Conservation (phyloP, 768 basidiomycete species). For the Lentinula boryana region DNA sequence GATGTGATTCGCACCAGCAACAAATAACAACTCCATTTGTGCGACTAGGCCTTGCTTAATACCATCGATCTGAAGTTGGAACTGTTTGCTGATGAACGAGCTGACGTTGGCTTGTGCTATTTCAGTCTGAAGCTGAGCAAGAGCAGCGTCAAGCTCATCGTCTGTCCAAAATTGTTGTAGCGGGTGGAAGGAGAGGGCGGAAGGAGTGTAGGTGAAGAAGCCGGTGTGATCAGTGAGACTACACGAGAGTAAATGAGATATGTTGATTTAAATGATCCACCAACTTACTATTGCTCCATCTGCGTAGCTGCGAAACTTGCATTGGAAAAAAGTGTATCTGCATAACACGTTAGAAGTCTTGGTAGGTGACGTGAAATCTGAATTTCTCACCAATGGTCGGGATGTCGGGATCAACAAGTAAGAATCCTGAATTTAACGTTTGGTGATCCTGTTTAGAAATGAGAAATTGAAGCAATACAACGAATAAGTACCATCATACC, state of each 20-base stretch:
- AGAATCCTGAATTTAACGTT: background rate
- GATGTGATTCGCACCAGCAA: background rate
- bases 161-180: background rate
- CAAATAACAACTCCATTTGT: background rate
- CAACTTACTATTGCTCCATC: background rate
- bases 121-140: background rate
- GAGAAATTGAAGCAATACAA: background rate
- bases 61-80: background rate
- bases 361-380: background rate
- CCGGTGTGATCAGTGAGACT: background rate
- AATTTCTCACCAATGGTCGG: background rate
- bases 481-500: conserved; percentile 10
- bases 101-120: background rate
- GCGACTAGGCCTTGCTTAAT: background rate
- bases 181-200: background rate
- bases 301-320: background rate
- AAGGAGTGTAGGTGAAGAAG: background rate
- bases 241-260: background rate
- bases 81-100: background rate
- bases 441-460: background rate
- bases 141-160: background rate
- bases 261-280: background rate
- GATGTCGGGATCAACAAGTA: background rate
- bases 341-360: too few relatives aligned
- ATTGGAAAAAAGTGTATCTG: background rate